Percentiles rank a stretch among this genome's conserved stretches.
Conservation (phyloP, 306 rosid genomes). For the Cicer judaicum region DNA sequence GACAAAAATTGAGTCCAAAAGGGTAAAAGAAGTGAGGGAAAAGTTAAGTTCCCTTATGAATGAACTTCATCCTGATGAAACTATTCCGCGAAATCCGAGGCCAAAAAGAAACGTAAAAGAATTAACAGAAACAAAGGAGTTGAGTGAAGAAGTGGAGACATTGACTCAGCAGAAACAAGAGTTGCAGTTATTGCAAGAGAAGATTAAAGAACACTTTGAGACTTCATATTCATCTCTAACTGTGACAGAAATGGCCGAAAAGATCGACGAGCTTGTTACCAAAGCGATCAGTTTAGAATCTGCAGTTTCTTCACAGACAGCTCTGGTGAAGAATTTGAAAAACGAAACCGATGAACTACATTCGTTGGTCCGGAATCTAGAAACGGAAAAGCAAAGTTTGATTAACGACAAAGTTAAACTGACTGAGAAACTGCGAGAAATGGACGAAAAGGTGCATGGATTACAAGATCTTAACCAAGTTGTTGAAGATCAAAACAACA, state of each 20-base stretch:
- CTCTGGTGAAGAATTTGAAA: constrained; percentile 66
- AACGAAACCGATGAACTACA: constrained; percentile 74
- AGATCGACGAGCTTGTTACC: constrained; percentile 80
- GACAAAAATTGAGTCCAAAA: constrained; percentile 61
- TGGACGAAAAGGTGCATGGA: constrained; percentile 64
- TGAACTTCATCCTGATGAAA: constrained; percentile 45
- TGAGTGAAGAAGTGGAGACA: constrained; percentile 44
- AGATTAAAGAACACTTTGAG: constrained; percentile 66
- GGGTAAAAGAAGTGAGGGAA: constrained; percentile 61
- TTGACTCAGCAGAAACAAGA: constrained; percentile 53
- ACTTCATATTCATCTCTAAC: constrained; percentile 53
- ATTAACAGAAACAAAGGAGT: constrained; percentile 22
- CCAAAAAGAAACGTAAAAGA: constrained; percentile 38
- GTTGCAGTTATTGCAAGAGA: constrained; percentile 55
- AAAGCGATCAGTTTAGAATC: constrained; percentile 79
- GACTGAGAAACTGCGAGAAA: constrained; percentile 60
- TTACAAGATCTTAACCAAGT: constrained; percentile 62
- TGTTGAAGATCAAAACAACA: constrained; percentile 60
- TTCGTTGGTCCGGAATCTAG: constrained; percentile 61
- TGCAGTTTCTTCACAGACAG: constrained; percentile 78
- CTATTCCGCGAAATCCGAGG: constrained; percentile 29
- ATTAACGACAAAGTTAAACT: constrained; percentile 55
- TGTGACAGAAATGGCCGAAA: constrained; percentile 86
- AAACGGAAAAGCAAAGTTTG: constrained; percentile 64
- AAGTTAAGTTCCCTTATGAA: constrained; percentile 63